Conservation (phyloP, 192 early-diverging fungal species). For the Coemansia sp. region DNA sequence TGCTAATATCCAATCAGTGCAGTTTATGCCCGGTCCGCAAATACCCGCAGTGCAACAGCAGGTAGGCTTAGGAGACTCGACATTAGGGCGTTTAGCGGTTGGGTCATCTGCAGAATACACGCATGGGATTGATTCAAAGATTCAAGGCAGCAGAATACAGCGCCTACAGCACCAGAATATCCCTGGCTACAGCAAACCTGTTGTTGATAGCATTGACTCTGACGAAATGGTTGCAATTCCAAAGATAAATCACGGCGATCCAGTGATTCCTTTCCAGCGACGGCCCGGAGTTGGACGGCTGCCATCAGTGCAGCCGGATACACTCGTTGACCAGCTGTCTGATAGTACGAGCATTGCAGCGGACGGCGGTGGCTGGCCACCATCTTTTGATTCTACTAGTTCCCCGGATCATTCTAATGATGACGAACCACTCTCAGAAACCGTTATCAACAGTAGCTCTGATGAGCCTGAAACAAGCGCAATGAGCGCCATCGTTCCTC, state of each 20-base stretch:
- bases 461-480: background rate
- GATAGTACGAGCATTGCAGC: too few relatives aligned
- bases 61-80: too few relatives aligned
- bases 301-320: background rate
- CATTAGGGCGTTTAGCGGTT: too few relatives aligned
- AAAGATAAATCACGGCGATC: background rate
- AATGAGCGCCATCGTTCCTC: background rate
- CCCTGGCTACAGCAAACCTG: background rate
- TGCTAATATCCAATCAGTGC: too few relatives aligned
- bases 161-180: too few relatives aligned
- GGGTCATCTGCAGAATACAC: too few relatives aligned
- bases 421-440: background rate
- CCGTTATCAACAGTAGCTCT: background rate
- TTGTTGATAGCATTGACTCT: background rate
- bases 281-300: background rate
- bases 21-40: too few relatives aligned
- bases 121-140: too few relatives aligned
- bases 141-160: too few relatives aligned
- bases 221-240: background rate
- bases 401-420: background rate
- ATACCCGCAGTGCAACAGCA: too few relatives aligned
- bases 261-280: constrained; percentile 2
- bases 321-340: background rate
- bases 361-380: too few relatives aligned
- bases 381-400: background rate